A percentile compares a stretch with the other conserved stretches of the same genome.
These are phyloP conservation scores for Mycena rosella DNA, from an alignment of 768 basidiomycete genomes.

Conservation along the genomic window DNA sequence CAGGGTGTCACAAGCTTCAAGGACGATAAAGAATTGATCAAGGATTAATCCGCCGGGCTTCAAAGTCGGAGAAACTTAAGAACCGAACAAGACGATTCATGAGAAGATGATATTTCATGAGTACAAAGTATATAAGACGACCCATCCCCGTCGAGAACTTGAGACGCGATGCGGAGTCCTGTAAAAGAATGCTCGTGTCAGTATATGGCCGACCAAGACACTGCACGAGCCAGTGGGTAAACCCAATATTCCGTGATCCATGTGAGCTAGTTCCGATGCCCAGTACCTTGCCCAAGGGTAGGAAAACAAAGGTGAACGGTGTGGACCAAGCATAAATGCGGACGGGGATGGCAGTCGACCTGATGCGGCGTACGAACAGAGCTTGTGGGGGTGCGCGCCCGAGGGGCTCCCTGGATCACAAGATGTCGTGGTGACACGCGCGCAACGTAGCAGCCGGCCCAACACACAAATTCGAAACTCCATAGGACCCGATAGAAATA, in stretches of 20 bases:
- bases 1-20: neutral
- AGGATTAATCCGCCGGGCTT: too few species aligned
- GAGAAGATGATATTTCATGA: too few species aligned
- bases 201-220: conserved; percentile 9
- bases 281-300: neutral
- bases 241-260: conserved; percentile 12
- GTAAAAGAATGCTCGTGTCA: neutral
- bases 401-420: neutral
- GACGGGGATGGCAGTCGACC: conserved; percentile 10
- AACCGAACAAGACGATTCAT: too few species aligned
- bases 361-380: neutral
- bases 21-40: too few species aligned
- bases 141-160: too few species aligned
- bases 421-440: neutral
- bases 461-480: conserved; percentile 1
- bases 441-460: conserved; percentile 5
- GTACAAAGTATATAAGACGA: too few species aligned
- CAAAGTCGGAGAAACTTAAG: too few species aligned
- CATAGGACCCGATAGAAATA: conserved; percentile 1
- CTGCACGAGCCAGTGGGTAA: conserved; percentile 24
- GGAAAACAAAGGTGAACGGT: neutral
- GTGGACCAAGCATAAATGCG: conserved; percentile 16
- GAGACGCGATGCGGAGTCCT: neutral
- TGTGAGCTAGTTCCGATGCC: neutral
- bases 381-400: neutral